Base-by-base conservation (phyloP, 2,329 filamentous ascomycete species). In the Purpureocillium lavendulum region DNA sequence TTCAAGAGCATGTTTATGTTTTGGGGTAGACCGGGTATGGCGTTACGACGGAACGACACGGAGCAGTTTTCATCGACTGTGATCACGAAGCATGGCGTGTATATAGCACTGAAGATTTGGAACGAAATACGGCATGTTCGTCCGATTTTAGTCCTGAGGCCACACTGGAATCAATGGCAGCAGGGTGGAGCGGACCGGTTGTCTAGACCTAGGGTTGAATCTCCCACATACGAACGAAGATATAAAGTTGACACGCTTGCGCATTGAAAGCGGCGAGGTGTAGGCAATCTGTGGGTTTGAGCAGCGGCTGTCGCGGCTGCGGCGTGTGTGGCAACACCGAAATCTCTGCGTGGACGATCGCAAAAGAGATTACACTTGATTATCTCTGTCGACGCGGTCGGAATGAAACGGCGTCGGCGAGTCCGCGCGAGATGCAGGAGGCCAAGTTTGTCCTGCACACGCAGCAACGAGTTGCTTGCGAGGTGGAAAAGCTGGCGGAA, bases 181-280 rank as follows among this genome's bases (percentile, higher is more conserved):
- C 74, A 75, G 75, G 75, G 75, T 79, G 75, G 75, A 80, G 69
- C 65, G 70, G 74, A 76, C 73, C 57, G 75, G 75, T 73, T 79
- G 75, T 80, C 75, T 78, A 78, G 75, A 73, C 75, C 75, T 60
- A 69, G 59, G 61, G 64, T 55, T 77, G 70, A 53, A 68, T 78
- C 72, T 79, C 71, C 75, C 75, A 78, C 73, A 59, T 73, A 71
- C 71, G 73, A 77, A 67, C 64, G 64, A 67, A 54, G 68, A 65
- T 59, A 62, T 58, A 56, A 73, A 74, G 69, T 74, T 76, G 65
- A 77, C 74, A 72, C 66, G 61, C 67, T 60, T 65, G 71, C 68
- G 71, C 69, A 78, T 66, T 61, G 67, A 68, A 53, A 63, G 61
- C 67, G 68, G 71, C 66, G 61, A 72, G 67, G 73, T 75, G 75